Conservation (phyloP, 257 asterid genomes). For the Oldenlandia corymbosa region DNA sequence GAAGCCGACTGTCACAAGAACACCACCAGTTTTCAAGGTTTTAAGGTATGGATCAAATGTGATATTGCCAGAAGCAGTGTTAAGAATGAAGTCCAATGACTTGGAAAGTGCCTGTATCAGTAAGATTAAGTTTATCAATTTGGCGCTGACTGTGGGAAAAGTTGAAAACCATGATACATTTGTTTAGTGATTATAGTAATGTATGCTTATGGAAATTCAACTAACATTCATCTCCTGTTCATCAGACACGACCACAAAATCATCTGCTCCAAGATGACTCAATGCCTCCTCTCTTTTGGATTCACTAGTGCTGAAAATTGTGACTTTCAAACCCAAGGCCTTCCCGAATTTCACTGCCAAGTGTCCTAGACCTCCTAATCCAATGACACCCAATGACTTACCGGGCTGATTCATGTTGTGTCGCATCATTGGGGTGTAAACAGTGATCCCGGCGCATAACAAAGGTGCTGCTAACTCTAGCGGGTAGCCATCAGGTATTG, state of each 20-base stretch:
- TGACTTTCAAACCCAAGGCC: constrained; percentile 88
- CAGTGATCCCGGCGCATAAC: constrained; percentile 93
- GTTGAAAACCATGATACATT: background rate
- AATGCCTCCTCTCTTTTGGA: constrained; percentile 80
- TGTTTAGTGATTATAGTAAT: too few relatives aligned
- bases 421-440: constrained; percentile 75
- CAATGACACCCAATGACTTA: constrained; percentile 79
- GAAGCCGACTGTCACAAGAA: constrained; percentile 74
- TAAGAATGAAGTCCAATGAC: constrained; percentile 73
- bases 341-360: constrained; percentile 92
- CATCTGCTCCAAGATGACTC: constrained; percentile 71
- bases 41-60: constrained; percentile 62
- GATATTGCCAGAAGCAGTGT: constrained; percentile 70
- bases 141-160: background rate
- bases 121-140: constrained; percentile 12
- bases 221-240: constrained; percentile 65
- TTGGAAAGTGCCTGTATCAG: constrained; percentile 50
- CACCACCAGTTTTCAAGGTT: constrained; percentile 62
- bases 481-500: constrained; percentile 67
- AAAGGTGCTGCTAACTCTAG: constrained; percentile 77
- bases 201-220: background rate
- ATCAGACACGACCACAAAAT: constrained; percentile 68
- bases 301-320: constrained; percentile 78
- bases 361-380: constrained; percentile 96
- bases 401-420: constrained; percentile 86